Evolutionary conservation across 768 basidiomycete species (phyloP).

Genomic region (Suillus alpinus): DNA sequence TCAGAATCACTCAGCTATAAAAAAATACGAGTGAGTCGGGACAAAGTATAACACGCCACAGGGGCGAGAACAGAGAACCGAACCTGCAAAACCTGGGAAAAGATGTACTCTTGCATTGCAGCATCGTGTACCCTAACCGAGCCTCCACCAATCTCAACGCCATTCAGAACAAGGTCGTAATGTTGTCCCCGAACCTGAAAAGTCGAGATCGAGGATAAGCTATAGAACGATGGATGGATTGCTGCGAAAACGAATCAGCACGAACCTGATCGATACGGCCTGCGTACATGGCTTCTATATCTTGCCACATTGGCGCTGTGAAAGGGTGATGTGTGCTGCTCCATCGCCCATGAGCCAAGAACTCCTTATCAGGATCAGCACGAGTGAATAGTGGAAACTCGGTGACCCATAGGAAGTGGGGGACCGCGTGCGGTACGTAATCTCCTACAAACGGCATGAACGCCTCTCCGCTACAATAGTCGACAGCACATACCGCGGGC

Average conservation of each 20-base stretch:
- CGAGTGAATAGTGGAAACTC: constrained; percentile 92
- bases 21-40: constrained; percentile 10
- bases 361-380: constrained; percentile 84
- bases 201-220: constrained; percentile 8
- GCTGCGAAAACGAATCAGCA: constrained; percentile 6
- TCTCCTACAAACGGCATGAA: constrained; percentile 43
- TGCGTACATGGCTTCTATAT: constrained; percentile 70
- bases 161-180: constrained; percentile 94
- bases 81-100: constrained; percentile 75
- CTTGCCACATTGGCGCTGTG: constrained; percentile 92
- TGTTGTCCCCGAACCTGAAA: constrained; percentile 87
- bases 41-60: constrained; percentile 10
- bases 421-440: constrained; percentile 49
- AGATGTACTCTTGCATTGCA: constrained; percentile 80
- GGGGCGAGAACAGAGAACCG: constrained; percentile 15
- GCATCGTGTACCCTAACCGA: constrained; percentile 92
- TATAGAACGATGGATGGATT: not conserved
- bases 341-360: constrained; percentile 84
- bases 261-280: constrained; percentile 62
- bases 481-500: constrained; percentile 47
- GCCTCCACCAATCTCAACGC: constrained; percentile 91
- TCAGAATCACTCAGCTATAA: constrained; percentile 70
- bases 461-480: constrained; percentile 4
- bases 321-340: constrained; percentile 94
- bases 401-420: constrained; percentile 93